A percentile compares a stretch with the other conserved stretches of the same genome.
Evolutionary conservation across 2,329 filamentous ascomycete genomes (phyloP).

Genomic region (Penicillium vulpinum): DNA sequence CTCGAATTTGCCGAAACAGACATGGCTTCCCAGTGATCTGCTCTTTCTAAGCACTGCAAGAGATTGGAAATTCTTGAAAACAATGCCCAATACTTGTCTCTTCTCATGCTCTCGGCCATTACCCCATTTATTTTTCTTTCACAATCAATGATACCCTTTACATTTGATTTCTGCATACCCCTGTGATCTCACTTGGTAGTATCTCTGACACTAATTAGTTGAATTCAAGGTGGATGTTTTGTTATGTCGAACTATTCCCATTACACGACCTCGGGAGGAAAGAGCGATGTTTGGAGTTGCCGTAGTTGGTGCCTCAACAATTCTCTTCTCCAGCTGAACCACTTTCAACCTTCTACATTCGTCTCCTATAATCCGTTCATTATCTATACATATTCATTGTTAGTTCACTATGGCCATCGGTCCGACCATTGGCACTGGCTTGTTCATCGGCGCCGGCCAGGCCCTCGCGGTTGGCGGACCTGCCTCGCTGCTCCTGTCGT

Average conservation of each 20-base stretch:
- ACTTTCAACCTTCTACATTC: background rate
- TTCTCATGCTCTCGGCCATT: background rate
- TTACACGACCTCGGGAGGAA: conserved; percentile 11
- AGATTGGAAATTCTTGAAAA: background rate
- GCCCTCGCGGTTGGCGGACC: conserved; percentile 56
- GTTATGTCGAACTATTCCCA: background rate
- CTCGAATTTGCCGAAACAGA: conserved; percentile 47
- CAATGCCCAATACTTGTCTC: background rate
- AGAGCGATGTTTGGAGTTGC: conserved; percentile 10
- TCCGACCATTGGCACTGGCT: conserved; percentile 57
- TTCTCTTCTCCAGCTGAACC: background rate
- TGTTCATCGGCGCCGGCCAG: conserved; percentile 57
- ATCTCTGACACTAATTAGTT: background rate
- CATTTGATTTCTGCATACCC: conserved; percentile 5
- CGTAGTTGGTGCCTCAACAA: background rate
- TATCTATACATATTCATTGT: conserved; percentile 21
- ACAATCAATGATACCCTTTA: conserved; percentile 24
- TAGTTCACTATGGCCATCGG: conserved; percentile 53
- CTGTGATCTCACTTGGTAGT: background rate
- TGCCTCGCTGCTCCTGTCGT: conserved; percentile 54
- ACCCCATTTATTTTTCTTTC: conserved; percentile 5
- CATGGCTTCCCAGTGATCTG: conserved; percentile 35
- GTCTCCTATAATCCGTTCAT: conserved; percentile 2
- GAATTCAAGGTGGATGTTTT: background rate
- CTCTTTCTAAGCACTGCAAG: background rate